These are phyloP conservation scores for Colletotrichum coccodes DNA, from an alignment of 2,329 filamentous ascomycete species.

Conservation along the genomic window DNA sequence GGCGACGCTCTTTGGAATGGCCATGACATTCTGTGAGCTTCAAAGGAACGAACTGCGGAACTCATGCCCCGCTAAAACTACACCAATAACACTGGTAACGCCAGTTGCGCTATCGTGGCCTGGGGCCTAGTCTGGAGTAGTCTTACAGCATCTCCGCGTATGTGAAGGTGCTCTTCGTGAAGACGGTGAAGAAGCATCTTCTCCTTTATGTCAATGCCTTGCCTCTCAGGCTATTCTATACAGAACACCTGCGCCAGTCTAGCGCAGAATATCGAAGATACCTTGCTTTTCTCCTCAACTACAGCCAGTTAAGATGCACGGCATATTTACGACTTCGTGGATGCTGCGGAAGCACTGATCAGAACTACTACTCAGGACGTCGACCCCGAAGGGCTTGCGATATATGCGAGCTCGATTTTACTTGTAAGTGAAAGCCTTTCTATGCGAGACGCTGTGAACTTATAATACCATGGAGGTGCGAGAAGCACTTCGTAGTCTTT, in stretches of 20 bases:
- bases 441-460: no score
- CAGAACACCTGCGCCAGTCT: constrained; percentile 51
- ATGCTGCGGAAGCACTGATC: constrained; percentile 70
- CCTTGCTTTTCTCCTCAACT: constrained; percentile 62
- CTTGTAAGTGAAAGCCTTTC: constrained; percentile 64
- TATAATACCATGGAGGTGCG: no score
- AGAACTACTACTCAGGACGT: constrained; percentile 68
- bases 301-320: constrained; percentile 67
- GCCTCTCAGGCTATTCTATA: constrained; percentile 77
- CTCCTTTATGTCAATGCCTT: constrained; percentile 80
- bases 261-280: constrained; percentile 45
- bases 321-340: constrained; percentile 73
- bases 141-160: constrained; percentile 63
- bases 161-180: constrained; percentile 73
- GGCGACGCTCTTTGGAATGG: constrained; percentile 63
- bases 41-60: constrained; percentile 23
- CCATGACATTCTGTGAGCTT: constrained; percentile 33
- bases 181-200: constrained; percentile 78
- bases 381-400: constrained; percentile 66
- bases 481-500: constrained; percentile 72
- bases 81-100: constrained; percentile 31
- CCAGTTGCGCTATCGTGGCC: constrained; percentile 1
- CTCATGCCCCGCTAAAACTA: constrained; percentile 31
- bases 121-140: constrained; percentile 21
- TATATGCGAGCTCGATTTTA: constrained; percentile 74